These are phyloP conservation scores for Anaeromyces robustus DNA, from an alignment of 192 early-diverging fungal genomes.

Conservation along the genomic window DNA sequence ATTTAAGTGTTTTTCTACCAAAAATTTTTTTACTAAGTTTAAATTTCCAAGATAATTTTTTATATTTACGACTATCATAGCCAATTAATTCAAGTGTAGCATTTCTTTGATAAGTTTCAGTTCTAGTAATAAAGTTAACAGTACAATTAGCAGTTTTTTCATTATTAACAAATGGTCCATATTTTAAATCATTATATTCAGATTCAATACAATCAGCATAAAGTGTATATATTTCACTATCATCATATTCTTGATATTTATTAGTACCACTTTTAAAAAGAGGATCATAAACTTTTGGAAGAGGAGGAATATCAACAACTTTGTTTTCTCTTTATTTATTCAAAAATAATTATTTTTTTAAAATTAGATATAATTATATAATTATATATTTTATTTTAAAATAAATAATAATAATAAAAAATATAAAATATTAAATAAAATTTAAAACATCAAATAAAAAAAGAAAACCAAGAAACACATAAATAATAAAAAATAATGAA, in stretches of 20 bases:
- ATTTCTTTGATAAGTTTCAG: not conserved
- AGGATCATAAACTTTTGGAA: not conserved
- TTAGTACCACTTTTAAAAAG: not conserved
- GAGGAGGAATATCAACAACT: not conserved
- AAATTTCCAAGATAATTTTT: not conserved
- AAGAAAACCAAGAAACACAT: no score
- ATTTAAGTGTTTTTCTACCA: not conserved
- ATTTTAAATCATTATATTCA: not conserved
- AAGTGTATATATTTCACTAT: not conserved
- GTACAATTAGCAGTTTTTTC: not conserved
- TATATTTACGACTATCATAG: not conserved
- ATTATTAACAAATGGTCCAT: not conserved
- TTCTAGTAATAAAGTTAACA: not conserved
- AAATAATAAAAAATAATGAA: no score
- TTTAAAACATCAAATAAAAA: no score
- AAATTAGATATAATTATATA: no score
- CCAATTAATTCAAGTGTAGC: not conserved
- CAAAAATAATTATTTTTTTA: no score
- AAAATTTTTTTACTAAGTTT: not conserved
- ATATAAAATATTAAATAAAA: no score
- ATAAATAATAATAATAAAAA: no score
- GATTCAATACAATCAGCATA: not conserved
- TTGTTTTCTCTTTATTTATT: not conserved
- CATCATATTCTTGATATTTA: not conserved
- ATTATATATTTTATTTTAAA: no score